Evolutionary conservation across 768 basidiomycete species (phyloP), one percentile per base, ranked within the genome.

Genomic region (Leucosporidium creatinivorum): DNA sequence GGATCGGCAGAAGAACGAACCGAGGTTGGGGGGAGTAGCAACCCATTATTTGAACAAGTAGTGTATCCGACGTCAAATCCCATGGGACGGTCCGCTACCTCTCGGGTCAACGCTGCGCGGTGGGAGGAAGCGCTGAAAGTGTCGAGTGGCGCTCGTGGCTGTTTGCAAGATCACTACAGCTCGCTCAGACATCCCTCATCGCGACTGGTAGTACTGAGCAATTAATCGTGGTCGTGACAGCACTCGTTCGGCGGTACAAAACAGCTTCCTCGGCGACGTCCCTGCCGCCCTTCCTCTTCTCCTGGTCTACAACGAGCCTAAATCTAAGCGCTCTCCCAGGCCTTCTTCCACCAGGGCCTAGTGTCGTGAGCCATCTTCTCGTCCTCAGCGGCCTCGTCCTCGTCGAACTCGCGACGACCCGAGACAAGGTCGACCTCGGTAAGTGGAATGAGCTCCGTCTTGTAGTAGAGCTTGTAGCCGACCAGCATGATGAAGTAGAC

Each of bases 21-120:
- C 55, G 23, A 71, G 48, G 62, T 71, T 71, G 67, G 65, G 68
- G 28, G 69, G 69, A 18, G 62, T 68, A 18, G 66, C 68, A 52
- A 66, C 49, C 30, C 64, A 44, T 26, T 69, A 69, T 44, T 49
- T 51, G 7, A 56, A n/a, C 19, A 72, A 52, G 68, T 73, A 73
- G 62, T 68, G 28, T 48, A 68, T 0, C 73, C 73, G 21, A 68
- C 48, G 2, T 69, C 72, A 59, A 63, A 65, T 8, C 78, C 80
- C 13, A 80, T 63, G 12, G 78, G 77, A 0, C 78, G 79, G 69
- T 81, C 80, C 26, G 79, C 73, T n/a, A n/a, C n/a, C n/a, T n/a
- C n/a, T n/a, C n/a, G n/a, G n/a, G n/a, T n/a, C n/a, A n/a, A n/a
- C n/a, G n/a, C n/a, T n/a, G n/a, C n/a, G n/a, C n/a, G n/a, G n/a